Percentiles rank a stretch among this genome's conserved stretches.
Evolutionary conservation across 495 filamentous ascomycete genomes (phyloP).

Genomic region (Cenococcum geophilum): DNA sequence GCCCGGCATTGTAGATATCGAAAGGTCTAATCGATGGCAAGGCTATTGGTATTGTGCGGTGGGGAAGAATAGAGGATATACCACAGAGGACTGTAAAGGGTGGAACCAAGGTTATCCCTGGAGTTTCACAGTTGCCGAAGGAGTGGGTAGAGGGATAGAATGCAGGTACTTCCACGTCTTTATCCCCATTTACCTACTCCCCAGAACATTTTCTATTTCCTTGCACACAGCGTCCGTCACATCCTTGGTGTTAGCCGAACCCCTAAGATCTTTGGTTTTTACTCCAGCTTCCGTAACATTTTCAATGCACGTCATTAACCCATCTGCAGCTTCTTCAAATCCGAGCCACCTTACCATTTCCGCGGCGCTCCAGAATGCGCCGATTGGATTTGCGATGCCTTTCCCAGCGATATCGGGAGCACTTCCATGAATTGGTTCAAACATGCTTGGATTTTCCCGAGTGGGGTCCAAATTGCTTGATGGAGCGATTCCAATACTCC

Average conservation of each 20-base stretch:
- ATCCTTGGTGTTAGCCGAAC: slow-evolving; percentile 48
- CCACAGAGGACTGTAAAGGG: slow-evolving; percentile 14
- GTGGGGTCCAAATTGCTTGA: slow-evolving; percentile 61
- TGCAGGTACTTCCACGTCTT: neutral
- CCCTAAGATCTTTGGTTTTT: slow-evolving; percentile 58
- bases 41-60: slow-evolving; percentile 18
- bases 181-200: neutral
- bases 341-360: slow-evolving; percentile 66
- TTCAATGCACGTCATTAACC: slow-evolving; percentile 55
- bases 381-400: slow-evolving; percentile 66
- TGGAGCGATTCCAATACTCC: slow-evolving; percentile 44
- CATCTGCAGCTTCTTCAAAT: slow-evolving; percentile 48
- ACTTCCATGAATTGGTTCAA: slow-evolving; percentile 63
- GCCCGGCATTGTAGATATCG: slow-evolving; percentile 7
- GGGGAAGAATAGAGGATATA: slow-evolving; percentile 1
- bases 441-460: slow-evolving; percentile 55
- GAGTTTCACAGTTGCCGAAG: neutral
- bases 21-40: slow-evolving; percentile 23
- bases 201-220: slow-evolving; percentile 46
- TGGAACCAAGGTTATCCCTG: slow-evolving; percentile 16
- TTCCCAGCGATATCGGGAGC: slow-evolving; percentile 68
- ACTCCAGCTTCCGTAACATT: slow-evolving; percentile 53
- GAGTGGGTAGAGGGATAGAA: neutral
- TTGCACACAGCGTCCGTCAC: slow-evolving; percentile 58
- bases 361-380: slow-evolving; percentile 61